These are phyloP conservation scores for Colletotrichum sp. DNA, from an alignment of 2,329 filamentous ascomycete species.

Conservation along the genomic window DNA sequence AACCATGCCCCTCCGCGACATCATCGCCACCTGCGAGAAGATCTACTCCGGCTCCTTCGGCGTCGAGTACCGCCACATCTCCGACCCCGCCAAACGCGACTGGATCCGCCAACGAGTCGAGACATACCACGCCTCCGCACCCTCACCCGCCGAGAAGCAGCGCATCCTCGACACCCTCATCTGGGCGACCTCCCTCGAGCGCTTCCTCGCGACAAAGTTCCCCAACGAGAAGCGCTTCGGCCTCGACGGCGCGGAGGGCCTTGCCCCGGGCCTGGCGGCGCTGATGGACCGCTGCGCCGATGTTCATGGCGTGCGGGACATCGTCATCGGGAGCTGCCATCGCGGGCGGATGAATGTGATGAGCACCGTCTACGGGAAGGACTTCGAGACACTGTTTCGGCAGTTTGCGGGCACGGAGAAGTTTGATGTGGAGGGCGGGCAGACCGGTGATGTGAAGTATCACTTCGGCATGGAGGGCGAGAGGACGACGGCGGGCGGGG, in stretches of 20 bases:
- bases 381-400: slow-evolving; percentile 98
- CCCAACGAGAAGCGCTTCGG: slow-evolving; percentile 99
- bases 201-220: slow-evolving; percentile 95
- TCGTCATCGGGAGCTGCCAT: slow-evolving; percentile 99
- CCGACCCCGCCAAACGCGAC: slow-evolving; percentile 94
- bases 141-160: slow-evolving; percentile 96
- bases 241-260: slow-evolving; percentile 93
- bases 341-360: slow-evolving; percentile 97
- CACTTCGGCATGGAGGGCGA: slow-evolving; percentile 99
- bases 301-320: slow-evolving; percentile 90
- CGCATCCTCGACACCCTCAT: slow-evolving; percentile 96
- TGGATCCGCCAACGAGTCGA: slow-evolving; percentile 96
- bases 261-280: slow-evolving; percentile 98
- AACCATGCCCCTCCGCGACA: slow-evolving; percentile 96
- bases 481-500: slow-evolving; percentile 93
- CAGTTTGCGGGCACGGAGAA: slow-evolving; percentile 91
- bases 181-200: slow-evolving; percentile 97
- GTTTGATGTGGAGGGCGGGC: slow-evolving; percentile 80
- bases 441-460: slow-evolving; percentile 97
- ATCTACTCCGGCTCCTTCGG: slow-evolving; percentile 96
- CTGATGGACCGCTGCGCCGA: slow-evolving; percentile 97
- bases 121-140: slow-evolving; percentile 91
- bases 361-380: slow-evolving; percentile 97
- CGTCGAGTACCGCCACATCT: slow-evolving; percentile 98
- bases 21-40: slow-evolving; percentile 88